Evolutionary conservation across 176 grass and related monocot species (phyloP).

Genomic region (Lolium rigidum): DNA sequence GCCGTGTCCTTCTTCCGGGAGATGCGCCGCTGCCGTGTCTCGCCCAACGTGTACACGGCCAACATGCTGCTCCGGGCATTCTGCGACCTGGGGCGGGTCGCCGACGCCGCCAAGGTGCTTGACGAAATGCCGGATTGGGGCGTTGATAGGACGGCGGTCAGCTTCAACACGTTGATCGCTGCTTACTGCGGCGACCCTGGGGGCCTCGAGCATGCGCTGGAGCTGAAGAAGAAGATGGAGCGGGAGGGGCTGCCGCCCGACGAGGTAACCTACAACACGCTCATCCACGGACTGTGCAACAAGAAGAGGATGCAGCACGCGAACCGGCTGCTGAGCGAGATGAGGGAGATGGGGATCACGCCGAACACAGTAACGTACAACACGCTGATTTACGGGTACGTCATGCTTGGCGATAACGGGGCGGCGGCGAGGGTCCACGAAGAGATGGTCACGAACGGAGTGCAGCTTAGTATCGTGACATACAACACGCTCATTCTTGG

Average conservation of each 20-base stretch:
- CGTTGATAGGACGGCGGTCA: slow-evolving; percentile 43
- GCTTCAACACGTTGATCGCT: slow-evolving; percentile 78
- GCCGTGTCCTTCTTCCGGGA: slow-evolving; percentile 76
- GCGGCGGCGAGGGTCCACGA: slow-evolving; percentile 57
- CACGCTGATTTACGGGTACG: slow-evolving; percentile 74
- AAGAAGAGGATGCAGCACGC: slow-evolving; percentile 61
- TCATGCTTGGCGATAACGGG: slow-evolving; percentile 46
- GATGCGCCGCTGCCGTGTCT: slow-evolving; percentile 69
- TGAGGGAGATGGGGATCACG: slow-evolving; percentile 48
- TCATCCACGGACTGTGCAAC: slow-evolving; percentile 76
- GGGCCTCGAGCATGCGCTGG: slow-evolving; percentile 31
- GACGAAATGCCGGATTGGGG: slow-evolving; percentile 67
- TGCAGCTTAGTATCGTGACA: slow-evolving; percentile 64
- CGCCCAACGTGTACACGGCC: slow-evolving; percentile 75
- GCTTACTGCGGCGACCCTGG: slow-evolving; percentile 63
- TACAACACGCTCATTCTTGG: slow-evolving; percentile 85
- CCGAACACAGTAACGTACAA: slow-evolving; percentile 73
- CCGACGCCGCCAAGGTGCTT: slow-evolving; percentile 58
- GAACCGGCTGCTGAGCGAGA: slow-evolving; percentile 60
- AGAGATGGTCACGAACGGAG: slow-evolving; percentile 66
- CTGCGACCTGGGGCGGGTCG: slow-evolving; percentile 54
- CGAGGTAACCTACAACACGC: slow-evolving; percentile 67
- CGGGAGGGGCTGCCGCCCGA: slow-evolving; percentile 51
- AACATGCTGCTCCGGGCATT: slow-evolving; percentile 73
- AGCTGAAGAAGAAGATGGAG: slow-evolving; percentile 70